These are phyloP conservation scores for Pneumocystis carinii DNA, from an alignment of 1,139 yeast species.

Conservation along the genomic window DNA sequence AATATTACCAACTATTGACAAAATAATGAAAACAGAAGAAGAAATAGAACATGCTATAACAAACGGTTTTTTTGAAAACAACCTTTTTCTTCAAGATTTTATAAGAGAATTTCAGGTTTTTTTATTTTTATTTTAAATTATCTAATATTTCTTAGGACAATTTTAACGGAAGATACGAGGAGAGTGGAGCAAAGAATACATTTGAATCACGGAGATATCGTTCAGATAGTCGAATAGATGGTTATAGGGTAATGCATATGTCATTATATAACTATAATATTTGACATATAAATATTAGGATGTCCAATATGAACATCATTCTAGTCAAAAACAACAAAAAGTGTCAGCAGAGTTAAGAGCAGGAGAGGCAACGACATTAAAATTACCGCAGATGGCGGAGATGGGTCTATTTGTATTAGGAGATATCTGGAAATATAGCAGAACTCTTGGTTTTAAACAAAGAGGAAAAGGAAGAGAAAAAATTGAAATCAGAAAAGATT, in stretches of 20 bases:
- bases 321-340: background rate
- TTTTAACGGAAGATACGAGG: background rate
- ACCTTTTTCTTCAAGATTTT: background rate
- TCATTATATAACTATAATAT: background rate
- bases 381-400: conserved; percentile 1
- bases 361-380: background rate
- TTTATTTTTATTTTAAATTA: background rate
- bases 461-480: background rate
- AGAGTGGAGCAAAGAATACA: background rate
- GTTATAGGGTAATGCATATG: background rate
- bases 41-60: background rate
- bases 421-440: conserved; percentile 1
- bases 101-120: background rate
- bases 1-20: conserved; percentile 1
- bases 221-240: background rate
- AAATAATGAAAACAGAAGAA: background rate
- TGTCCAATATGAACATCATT: background rate
- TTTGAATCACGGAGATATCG: background rate
- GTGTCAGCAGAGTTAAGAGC: background rate
- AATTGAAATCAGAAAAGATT: background rate
- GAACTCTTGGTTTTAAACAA: conserved; percentile 1
- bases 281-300: background rate
- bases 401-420: background rate
- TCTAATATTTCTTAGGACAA: background rate
- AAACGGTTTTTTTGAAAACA: background rate